Conservation (phyloP, 495 filamentous ascomycete genomes). For the Penicillium robsamsonii region DNA sequence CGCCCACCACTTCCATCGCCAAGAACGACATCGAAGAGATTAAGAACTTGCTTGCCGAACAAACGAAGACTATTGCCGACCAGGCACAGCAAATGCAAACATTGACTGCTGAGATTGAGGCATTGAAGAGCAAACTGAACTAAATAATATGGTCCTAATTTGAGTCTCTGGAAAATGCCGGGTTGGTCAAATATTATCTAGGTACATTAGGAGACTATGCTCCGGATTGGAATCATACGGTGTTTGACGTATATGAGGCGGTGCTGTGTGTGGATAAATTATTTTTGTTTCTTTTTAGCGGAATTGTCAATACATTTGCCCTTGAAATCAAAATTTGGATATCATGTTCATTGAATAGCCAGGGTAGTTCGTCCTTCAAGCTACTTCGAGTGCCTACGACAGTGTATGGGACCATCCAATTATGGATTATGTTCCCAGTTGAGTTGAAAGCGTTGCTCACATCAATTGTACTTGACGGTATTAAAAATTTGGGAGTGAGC, state of each 20-base stretch:
- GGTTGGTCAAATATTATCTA: slow-evolving; percentile 1
- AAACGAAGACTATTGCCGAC: slow-evolving; percentile 44
- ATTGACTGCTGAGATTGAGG: slow-evolving; percentile 45
- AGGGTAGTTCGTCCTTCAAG: neutral
- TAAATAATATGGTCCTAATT: slow-evolving; percentile 14
- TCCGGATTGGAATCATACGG: slow-evolving; percentile 6
- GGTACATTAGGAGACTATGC: neutral
- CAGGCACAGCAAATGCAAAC: slow-evolving; percentile 47
- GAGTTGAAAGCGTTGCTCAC: too few relatives aligned
- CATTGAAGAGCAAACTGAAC: slow-evolving; percentile 45
- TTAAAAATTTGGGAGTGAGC: too few relatives aligned
- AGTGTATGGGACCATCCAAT: neutral
- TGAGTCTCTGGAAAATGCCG: neutral
- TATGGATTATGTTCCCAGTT: neutral
- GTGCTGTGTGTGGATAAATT: slow-evolving; percentile 25
- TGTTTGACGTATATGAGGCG: slow-evolving; percentile 19
- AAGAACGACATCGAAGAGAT: slow-evolving; percentile 43
- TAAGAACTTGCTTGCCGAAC: slow-evolving; percentile 44
- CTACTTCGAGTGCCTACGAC: neutral
- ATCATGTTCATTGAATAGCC: neutral
- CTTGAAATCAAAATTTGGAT: slow-evolving; percentile 11
- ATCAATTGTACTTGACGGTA: too few relatives aligned
- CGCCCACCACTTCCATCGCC: slow-evolving; percentile 26
- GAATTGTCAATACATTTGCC: slow-evolving; percentile 31
- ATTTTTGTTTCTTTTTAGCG: slow-evolving; percentile 26